Conservation (phyloP, 495 filamentous ascomycete species). For the Thermothielavioides terrestris region DNA sequence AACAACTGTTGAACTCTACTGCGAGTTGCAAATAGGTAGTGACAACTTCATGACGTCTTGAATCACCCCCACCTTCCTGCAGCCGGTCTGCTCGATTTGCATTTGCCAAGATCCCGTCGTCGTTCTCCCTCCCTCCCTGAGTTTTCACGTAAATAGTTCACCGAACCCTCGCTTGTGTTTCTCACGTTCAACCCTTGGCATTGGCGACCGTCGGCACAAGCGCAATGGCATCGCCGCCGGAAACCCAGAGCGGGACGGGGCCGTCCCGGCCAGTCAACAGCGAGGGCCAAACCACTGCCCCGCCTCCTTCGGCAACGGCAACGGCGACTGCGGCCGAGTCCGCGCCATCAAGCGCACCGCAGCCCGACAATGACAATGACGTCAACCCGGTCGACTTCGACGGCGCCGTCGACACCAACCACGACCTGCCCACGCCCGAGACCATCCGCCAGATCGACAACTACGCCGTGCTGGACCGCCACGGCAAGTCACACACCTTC, state of each 20-base stretch:
- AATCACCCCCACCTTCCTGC: too few species aligned
- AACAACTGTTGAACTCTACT: too few species aligned
- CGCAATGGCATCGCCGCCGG: background rate
- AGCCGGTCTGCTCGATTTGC: too few species aligned
- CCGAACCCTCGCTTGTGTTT: too few species aligned
- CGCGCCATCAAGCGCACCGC: background rate
- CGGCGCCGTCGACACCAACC: slow-evolving; percentile 40
- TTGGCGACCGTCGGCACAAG: too few species aligned
- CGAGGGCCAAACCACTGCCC: background rate
- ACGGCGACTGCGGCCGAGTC: background rate
- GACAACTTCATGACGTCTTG: too few species aligned
- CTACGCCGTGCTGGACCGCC: slow-evolving; percentile 53
- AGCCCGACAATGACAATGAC: slow-evolving; percentile 1
- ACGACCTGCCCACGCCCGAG: slow-evolving; percentile 44
- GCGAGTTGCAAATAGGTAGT: too few species aligned
- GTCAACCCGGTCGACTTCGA: slow-evolving; percentile 34
- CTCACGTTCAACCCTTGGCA: too few species aligned
- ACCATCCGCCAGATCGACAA: slow-evolving; percentile 44
- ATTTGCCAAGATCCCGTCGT: too few species aligned
- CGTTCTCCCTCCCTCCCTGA: too few species aligned
- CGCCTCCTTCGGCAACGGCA: background rate
- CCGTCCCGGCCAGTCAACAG: background rate
- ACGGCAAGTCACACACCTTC: slow-evolving; percentile 57
- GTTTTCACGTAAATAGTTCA: too few species aligned
- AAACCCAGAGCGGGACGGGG: background rate